Percentiles rank a stretch among this genome's conserved stretches.
phyloP scores from a whole-genome alignment of 140 eudicot genomes.

The Anethum foeniculum region DNA sequence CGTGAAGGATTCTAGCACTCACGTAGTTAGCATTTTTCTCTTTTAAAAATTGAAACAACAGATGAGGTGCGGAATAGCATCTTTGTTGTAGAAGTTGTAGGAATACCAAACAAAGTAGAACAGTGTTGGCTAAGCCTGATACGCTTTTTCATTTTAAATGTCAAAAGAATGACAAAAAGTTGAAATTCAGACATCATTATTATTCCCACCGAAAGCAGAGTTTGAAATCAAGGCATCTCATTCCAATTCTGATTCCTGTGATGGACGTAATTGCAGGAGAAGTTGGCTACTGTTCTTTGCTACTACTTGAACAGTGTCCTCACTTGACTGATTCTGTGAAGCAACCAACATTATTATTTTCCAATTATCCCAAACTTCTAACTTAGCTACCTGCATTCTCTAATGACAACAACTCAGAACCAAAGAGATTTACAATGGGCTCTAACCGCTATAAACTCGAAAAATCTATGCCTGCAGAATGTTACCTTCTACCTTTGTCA shows the following conservation, averaged over 20 bases:
- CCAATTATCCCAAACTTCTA: neutral
- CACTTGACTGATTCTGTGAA: neutral
- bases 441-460: conserved; percentile 36
- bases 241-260: neutral
- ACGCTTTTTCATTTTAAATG: neutral
- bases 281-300: neutral
- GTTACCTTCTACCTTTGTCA: conserved; percentile 64
- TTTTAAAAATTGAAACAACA: too few species aligned
- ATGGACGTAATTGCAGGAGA: neutral
- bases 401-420: conserved; percentile 33
- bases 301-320: neutral
- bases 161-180: neutral
- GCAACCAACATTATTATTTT: neutral
- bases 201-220: neutral
- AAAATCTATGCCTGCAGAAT: conserved; percentile 40
- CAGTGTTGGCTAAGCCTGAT: neutral
- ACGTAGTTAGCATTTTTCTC: too few species aligned
- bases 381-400: neutral
- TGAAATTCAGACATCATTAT: neutral
- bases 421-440: conserved; percentile 61
- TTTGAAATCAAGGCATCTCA: neutral
- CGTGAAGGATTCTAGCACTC: too few species aligned
- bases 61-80: neutral
- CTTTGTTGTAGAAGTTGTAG: neutral
- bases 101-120: neutral